Base-by-base conservation (phyloP, 2,329 filamentous ascomycete genomes). In the Colletotrichum lini region DNA sequence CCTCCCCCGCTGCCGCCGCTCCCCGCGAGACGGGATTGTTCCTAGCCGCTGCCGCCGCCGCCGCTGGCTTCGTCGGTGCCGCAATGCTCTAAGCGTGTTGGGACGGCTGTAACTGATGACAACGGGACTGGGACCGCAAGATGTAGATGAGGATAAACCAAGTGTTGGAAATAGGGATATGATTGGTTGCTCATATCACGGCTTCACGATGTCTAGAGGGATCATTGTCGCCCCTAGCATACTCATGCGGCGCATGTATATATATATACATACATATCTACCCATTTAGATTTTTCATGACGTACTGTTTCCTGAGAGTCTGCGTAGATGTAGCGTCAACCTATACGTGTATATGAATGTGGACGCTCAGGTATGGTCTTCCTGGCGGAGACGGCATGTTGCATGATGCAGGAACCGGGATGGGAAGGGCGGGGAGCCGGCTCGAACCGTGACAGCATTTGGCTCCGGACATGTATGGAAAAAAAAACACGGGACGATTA, bases 11-110 rank as follows among this genome's bases (percentile, higher is more conserved):
- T 2, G 58, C 60, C 1, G 66, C 70, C 6, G 70, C 66, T 4
- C 60, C 70, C 8, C 68, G 67, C 42, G 70, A 72, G 70, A 72
- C 70, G 5, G 70, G 70, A n/a, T 13, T 72, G 2, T 38, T 72
- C 18, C 30, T 70, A 16, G 70, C 70, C 15, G 66, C 53, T 12
- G 70, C 60, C 21, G 65, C 54, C 6, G 70, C 66, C 12, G 70
- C 66, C 21, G 69, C 52, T 1, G 65, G 59, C 30, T 52, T 72
- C 13, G 60, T 70, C 8, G 70, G 66, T 38, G 70, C 60, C n/a
- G 59, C 42, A 30, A 62, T 71, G 52, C 53, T 71, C 30, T 71
- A 49, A 59, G n/a, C 40, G 3, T 7, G 6, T 7, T 9, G 35
- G 10, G 16, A 16, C 21, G 1, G 16, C n/a, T 18, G 7, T 8